Base-by-base conservation (phyloP, 768 basidiomycete genomes). In the Panaeolus papilionaceus region DNA sequence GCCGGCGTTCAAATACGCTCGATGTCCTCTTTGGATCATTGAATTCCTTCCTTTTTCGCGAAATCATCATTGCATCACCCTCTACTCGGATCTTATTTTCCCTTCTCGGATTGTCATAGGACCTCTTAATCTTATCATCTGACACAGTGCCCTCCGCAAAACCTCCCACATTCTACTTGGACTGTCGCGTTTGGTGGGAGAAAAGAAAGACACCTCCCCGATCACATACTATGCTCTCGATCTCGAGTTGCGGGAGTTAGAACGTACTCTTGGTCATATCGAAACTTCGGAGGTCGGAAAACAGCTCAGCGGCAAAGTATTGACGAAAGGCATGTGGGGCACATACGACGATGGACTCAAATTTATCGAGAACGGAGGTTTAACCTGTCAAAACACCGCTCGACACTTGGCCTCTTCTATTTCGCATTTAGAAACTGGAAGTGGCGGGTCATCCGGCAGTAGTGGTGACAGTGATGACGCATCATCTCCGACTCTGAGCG, bases 171-270 rank as follows among this genome's bases (percentile, higher is more conserved):
- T 99, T 62, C 84, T 98, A 26, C 83, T 81, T 23, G 91, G 92
- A 1, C 81, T 96, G 18, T 87, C 94, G 18, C 80, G 80, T 37
- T 76, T 88, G 16, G 84, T 89, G 7, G 74, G 82, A 20, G 74
- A 73, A 20, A 68, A 71, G 4, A 75, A 74, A 11, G 65, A 76
- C 0, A 71, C 75, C 1, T 79, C 88, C 2, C 87, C 90, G 1
- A 88, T 92, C 73, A 92, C 88, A 1, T 96, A 96, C 76, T 94
- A 92, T 80, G 95, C 97, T 20, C 92, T 99, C 64, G 98, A 99
- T 75, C 88, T 99, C 38, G 95, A 98, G 76, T 85, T 91, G 71
- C 88, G 86, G 61, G 96, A 98, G 74, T 88, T 99, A 28, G 85
- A 89, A 67, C 89, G 95, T 39, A 92, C 94, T 8, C 86, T 99